These are phyloP conservation scores for Tylopilus sp. DNA, from an alignment of 1,284 basidiomycete genomes.

Conservation along the genomic window DNA sequence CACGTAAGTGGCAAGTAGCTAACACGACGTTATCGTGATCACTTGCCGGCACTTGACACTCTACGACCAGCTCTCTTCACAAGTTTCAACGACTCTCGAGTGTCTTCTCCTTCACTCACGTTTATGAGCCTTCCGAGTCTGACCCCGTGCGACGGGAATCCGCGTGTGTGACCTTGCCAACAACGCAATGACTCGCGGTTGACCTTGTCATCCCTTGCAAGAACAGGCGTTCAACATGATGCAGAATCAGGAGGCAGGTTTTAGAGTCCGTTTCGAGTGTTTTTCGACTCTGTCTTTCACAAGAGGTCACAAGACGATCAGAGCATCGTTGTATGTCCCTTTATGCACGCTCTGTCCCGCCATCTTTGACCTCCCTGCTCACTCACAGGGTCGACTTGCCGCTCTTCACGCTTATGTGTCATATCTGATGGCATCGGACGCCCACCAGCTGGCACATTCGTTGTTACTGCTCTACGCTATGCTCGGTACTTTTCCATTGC, in stretches of 20 bases:
- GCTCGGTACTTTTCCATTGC: conserved; percentile 70
- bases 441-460: conserved; percentile 66
- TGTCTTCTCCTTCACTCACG: conserved; percentile 76
- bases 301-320: conserved; percentile 72
- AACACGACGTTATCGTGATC: conserved; percentile 8
- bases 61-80: conserved; percentile 78
- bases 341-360: not conserved
- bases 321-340: conserved; percentile 66
- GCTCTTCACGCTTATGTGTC: conserved; percentile 70
- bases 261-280: conserved; percentile 66
- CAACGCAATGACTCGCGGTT: conserved; percentile 74
- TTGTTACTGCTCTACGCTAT: conserved; percentile 71
- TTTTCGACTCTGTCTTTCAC: conserved; percentile 71
- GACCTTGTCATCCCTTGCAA: conserved; percentile 84
- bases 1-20: conserved; percentile 72
- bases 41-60: conserved; percentile 61
- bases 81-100: conserved; percentile 74
- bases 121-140: conserved; percentile 64
- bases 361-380: not conserved
- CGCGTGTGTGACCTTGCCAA: conserved; percentile 77
- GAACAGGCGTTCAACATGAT: conserved; percentile 75
- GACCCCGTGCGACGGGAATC: conserved; percentile 76
- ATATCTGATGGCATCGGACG: conserved; percentile 69
- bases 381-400: conserved; percentile 59
- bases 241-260: conserved; percentile 51